These are phyloP conservation scores for Oryza nivara DNA, from an alignment of 176 grass and related monocot species.

Conservation along the genomic window DNA sequence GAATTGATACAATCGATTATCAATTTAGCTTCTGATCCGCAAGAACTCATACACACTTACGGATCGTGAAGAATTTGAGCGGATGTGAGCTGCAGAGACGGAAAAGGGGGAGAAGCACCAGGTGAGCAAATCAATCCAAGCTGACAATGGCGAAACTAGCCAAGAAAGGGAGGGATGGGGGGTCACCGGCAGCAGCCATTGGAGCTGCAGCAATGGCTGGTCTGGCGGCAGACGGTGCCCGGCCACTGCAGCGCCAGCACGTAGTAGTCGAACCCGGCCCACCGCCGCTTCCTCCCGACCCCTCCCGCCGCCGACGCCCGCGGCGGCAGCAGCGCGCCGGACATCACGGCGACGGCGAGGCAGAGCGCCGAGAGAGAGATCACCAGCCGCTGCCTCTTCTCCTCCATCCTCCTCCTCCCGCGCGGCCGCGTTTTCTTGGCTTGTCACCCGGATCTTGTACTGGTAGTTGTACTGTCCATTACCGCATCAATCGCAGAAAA, in stretches of 20 bases:
- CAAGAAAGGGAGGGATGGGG: too few species aligned
- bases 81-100: conserved; percentile 66
- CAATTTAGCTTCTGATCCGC: neutral
- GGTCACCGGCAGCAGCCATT: conserved; percentile 87
- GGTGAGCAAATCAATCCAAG: conserved; percentile 35
- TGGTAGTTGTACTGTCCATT: neutral
- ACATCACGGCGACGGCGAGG: conserved; percentile 47
- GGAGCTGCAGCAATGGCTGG: conserved; percentile 76
- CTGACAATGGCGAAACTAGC: neutral
- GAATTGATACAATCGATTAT: neutral
- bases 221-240: conserved; percentile 69
- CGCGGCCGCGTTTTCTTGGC: neutral
- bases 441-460: neutral
- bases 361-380: conserved; percentile 42
- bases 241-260: conserved; percentile 83
- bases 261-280: conserved; percentile 80
- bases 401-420: conserved; percentile 32
- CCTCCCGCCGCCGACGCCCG: conserved; percentile 20
- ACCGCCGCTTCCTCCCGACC: conserved; percentile 38
- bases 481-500: neutral
- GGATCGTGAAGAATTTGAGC: conserved; percentile 79
- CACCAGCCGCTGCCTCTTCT: conserved; percentile 41
- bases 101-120: conserved; percentile 6
- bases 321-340: conserved; percentile 20
- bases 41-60: conserved; percentile 55